phyloP scores from a whole-genome alignment of 1,284 basidiomycete genomes.

The Ustilago xerochloae region DNA sequence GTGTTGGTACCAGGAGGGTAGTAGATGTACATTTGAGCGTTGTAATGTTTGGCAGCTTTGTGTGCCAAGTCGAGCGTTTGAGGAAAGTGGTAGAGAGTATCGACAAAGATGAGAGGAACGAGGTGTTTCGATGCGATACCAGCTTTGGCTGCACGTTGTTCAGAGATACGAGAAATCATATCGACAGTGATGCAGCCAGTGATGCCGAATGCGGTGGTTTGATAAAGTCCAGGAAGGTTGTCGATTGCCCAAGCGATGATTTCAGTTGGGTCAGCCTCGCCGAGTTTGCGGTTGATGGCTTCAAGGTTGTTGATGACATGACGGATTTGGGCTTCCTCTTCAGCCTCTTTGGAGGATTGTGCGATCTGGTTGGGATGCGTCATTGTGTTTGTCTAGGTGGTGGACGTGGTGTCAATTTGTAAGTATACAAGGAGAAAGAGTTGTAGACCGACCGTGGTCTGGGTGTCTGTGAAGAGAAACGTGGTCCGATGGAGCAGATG shows the following conservation, averaged over 20 bases:
- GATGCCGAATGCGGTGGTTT: conserved; percentile 67
- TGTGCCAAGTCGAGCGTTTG: conserved; percentile 90
- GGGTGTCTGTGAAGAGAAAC: too few species aligned
- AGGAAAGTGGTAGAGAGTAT: conserved; percentile 95
- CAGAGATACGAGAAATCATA: conserved; percentile 61
- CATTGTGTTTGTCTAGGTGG: conserved; percentile 14
- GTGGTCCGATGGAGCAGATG: neutral
- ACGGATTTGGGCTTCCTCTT: conserved; percentile 46
- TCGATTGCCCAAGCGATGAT: conserved; percentile 67
- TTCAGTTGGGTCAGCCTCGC: conserved; percentile 59
- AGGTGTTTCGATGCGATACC: conserved; percentile 53
- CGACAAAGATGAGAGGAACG: conserved; percentile 70
- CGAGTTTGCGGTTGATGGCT: conserved; percentile 62
- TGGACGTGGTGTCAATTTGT: neutral
- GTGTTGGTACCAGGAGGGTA: conserved; percentile 80
- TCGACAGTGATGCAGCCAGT: conserved; percentile 68
- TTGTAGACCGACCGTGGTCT: too few species aligned
- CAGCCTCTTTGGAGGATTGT: conserved; percentile 45
- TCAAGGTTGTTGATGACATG: conserved; percentile 52
- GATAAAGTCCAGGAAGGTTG: conserved; percentile 66
- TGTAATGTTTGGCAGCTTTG: conserved; percentile 81
- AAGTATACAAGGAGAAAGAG: neutral
- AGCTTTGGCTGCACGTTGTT: conserved; percentile 48
- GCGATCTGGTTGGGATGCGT: conserved; percentile 32
- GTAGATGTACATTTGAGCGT: conserved; percentile 80